Evolutionary conservation across 2,329 filamentous ascomycete genomes (phyloP).

Genomic region (Penicillium sp.): DNA sequence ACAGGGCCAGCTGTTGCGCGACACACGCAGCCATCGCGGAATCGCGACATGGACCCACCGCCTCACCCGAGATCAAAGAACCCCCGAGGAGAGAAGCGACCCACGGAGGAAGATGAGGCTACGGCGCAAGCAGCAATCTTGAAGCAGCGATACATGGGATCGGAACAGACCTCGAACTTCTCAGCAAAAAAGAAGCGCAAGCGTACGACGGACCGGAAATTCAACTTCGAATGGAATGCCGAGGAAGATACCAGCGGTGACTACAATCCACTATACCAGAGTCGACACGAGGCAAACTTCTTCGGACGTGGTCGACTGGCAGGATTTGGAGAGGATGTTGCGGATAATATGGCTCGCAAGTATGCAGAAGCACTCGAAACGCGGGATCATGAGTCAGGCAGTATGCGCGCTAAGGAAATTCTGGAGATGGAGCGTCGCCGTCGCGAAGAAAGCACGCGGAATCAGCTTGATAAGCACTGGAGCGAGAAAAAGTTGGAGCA

Average conservation of each 20-base stretch:
- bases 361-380: conserved; percentile 72
- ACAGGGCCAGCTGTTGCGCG: conserved; percentile 56
- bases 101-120: conserved; percentile 59
- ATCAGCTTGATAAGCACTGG: conserved; percentile 89
- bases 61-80: conserved; percentile 43
- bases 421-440: conserved; percentile 81
- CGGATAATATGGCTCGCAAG: conserved; percentile 54
- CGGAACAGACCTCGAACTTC: conserved; percentile 85
- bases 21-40: conserved; percentile 19
- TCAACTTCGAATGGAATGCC: conserved; percentile 97
- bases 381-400: conserved; percentile 74
- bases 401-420: conserved; percentile 73
- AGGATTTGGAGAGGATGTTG: conserved; percentile 63
- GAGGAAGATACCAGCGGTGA: conserved; percentile 89
- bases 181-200: conserved; percentile 95
- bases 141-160: conserved; percentile 85
- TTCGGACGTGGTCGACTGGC: conserved; percentile 69
- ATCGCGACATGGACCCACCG: conserved; percentile 57
- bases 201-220: conserved; percentile 92
- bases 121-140: conserved; percentile 71
- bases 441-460: conserved; percentile 70
- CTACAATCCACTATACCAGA: conserved; percentile 78
- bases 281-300: conserved; percentile 67
- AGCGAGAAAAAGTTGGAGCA: conserved; percentile 87
- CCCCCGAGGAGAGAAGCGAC: conserved; percentile 47